These are phyloP conservation scores for Ogataea methylovora DNA, from an alignment of 805 yeast species.

Conservation along the genomic window DNA sequence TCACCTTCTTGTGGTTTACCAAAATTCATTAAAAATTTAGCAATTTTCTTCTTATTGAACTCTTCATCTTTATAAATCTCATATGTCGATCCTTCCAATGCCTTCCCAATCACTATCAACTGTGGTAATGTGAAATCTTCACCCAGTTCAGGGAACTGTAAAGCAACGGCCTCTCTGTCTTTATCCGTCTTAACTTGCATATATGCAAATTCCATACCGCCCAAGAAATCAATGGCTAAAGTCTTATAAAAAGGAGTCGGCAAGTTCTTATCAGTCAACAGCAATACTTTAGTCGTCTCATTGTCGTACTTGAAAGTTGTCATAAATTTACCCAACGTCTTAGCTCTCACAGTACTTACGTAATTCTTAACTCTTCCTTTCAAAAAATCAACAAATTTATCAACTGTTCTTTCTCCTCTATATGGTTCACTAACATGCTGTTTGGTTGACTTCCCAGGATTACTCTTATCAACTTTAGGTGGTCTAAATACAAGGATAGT, in stretches of 20 bases:
- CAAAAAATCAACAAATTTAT: conserved; percentile 46
- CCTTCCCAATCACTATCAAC: conserved; percentile 15
- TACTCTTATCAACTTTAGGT: conserved; percentile 41
- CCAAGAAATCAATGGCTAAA: conserved; percentile 64
- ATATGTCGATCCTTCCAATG: conserved; percentile 8
- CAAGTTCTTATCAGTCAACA: conserved; percentile 43
- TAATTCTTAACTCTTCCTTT: conserved; percentile 58
- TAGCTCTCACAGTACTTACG: conserved; percentile 40
- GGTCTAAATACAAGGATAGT: conserved; percentile 79
- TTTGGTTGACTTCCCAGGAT: neutral
- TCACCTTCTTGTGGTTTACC: conserved; percentile 29
- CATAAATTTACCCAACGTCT: conserved; percentile 24
- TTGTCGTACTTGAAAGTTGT: conserved; percentile 2
- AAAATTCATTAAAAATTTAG: conserved; percentile 23
- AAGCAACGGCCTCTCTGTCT: too few relatives aligned
- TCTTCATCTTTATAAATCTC: conserved; percentile 21
- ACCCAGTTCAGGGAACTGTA: neutral
- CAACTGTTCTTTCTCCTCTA: conserved; percentile 52
- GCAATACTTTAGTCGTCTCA: conserved; percentile 33
- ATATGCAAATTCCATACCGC: conserved; percentile 39
- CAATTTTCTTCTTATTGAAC: conserved; percentile 22
- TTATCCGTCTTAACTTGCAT: conserved; percentile 23
- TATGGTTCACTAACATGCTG: conserved; percentile 49
- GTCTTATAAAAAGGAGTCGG: conserved; percentile 53
- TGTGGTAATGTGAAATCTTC: conserved; percentile 14